Evolutionary conservation across 495 filamentous ascomycete species (phyloP).

Genomic region (Aeminium ludgeri): DNA sequence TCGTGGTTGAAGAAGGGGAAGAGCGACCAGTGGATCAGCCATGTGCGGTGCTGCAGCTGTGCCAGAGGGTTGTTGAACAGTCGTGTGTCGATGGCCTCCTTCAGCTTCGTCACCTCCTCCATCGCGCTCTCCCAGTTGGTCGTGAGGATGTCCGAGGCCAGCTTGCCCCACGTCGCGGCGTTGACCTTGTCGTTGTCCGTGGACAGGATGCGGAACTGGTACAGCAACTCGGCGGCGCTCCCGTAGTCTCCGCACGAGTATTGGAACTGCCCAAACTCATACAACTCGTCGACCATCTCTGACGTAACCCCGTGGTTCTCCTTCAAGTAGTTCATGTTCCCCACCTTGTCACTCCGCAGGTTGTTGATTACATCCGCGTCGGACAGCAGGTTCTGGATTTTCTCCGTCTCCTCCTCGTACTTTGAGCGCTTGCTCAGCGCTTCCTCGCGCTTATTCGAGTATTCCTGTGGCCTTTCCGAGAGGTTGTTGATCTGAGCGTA

Average conservation of each 20-base stretch:
- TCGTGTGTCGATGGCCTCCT: slow-evolving; percentile 74
- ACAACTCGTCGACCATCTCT: slow-evolving; percentile 87
- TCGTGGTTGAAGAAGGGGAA: slow-evolving; percentile 99
- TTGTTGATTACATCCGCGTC: slow-evolving; percentile 75
- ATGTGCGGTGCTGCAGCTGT: slow-evolving; percentile 85
- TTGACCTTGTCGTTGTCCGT: slow-evolving; percentile 95
- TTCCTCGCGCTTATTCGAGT: slow-evolving; percentile 70
- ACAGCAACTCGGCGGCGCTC: slow-evolving; percentile 73
- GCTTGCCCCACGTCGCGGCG: slow-evolving; percentile 88
- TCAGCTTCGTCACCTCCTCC: slow-evolving; percentile 86
- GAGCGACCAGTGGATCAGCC: slow-evolving; percentile 94
- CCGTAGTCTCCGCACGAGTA: slow-evolving; percentile 90
- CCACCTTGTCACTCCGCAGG: slow-evolving; percentile 85
- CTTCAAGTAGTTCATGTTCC: slow-evolving; percentile 91
- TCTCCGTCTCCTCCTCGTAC: slow-evolving; percentile 67
- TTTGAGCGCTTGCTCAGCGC: slow-evolving; percentile 65
- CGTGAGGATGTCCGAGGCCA: slow-evolving; percentile 82
- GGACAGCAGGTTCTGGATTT: slow-evolving; percentile 67
- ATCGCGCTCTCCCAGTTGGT: slow-evolving; percentile 91
- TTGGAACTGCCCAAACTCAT: slow-evolving; percentile 86
- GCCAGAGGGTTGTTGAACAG: slow-evolving; percentile 90
- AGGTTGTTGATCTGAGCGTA: slow-evolving; percentile 72
- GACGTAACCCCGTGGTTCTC: slow-evolving; percentile 82
- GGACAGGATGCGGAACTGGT: slow-evolving; percentile 90
- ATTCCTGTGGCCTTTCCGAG: slow-evolving; percentile 65